Percentiles rank a stretch among this genome's conserved stretches.
Evolutionary conservation across 805 yeast species (phyloP).

Genomic region (Saccharomycopsis fermentans): DNA sequence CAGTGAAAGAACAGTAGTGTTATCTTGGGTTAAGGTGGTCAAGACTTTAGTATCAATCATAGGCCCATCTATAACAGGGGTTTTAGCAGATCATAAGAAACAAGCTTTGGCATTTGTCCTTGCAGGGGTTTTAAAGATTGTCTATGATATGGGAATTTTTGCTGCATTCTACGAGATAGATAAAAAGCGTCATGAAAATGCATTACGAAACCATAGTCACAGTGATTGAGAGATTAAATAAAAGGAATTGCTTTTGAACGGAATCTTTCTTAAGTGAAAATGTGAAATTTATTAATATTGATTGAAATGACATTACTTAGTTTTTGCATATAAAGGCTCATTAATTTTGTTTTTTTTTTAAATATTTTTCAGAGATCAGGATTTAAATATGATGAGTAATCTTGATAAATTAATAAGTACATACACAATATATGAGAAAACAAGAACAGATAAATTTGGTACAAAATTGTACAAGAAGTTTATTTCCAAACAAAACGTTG

Average conservation of each 20-base stretch:
- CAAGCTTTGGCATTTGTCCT: neutral
- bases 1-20: neutral
- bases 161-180: neutral
- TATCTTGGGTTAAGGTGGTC: neutral
- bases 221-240: neutral
- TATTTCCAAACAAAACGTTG: constrained; percentile 32
- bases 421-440: too few species aligned
- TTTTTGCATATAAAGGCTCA: too few species aligned
- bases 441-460: too few species aligned
- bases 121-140: neutral
- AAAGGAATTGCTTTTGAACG: too few species aligned
- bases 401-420: too few species aligned
- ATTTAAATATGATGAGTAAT: too few species aligned
- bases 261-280: too few species aligned
- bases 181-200: neutral
- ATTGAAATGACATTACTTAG: too few species aligned
- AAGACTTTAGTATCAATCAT: neutral
- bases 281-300: too few species aligned
- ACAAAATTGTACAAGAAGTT: neutral
- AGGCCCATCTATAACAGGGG: neutral
- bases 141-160: neutral
- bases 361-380: too few species aligned
- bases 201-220: neutral
- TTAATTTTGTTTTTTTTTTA: too few species aligned
- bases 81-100: neutral